A percentile compares a stretch with the other conserved stretches of the same genome.
Conservation (phyloP, 1,284 basidiomycete genomes). For the Schizophyllum commune region DNA sequence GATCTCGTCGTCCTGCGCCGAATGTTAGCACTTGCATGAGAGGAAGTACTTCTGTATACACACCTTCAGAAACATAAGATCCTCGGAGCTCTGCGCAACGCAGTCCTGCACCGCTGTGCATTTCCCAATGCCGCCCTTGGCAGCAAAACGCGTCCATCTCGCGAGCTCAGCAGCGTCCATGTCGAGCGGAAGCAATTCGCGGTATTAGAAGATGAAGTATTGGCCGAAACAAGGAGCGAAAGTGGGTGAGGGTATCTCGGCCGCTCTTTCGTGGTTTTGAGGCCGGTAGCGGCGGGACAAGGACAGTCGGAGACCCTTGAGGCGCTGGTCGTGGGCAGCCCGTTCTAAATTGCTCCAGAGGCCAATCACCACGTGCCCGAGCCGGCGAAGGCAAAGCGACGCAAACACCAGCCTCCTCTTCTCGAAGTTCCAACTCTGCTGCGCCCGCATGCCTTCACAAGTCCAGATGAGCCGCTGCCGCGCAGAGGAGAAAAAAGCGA, state of each 20-base stretch:
- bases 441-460: no score
- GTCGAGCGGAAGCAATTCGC: neutral
- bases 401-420: neutral
- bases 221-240: neutral
- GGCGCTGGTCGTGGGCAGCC: neutral
- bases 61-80: neutral
- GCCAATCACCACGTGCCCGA: neutral
- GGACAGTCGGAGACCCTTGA: neutral
- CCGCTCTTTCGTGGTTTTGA: neutral
- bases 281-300: neutral
- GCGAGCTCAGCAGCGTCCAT: slow-evolving; percentile 71
- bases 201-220: neutral
- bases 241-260: neutral
- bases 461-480: no score
- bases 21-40: neutral
- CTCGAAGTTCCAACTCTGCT: no score
- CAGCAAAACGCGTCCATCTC: slow-evolving; percentile 74
- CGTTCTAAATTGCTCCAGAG: neutral
- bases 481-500: no score
- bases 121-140: slow-evolving; percentile 74
- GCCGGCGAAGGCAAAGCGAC: neutral
- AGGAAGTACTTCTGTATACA: neutral
- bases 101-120: slow-evolving; percentile 70
- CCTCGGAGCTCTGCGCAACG: slow-evolving; percentile 35
- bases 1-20: slow-evolving; percentile 66